Base-by-base conservation (phyloP, 2,329 filamentous ascomycete genomes). In the Massarina eburnea region DNA sequence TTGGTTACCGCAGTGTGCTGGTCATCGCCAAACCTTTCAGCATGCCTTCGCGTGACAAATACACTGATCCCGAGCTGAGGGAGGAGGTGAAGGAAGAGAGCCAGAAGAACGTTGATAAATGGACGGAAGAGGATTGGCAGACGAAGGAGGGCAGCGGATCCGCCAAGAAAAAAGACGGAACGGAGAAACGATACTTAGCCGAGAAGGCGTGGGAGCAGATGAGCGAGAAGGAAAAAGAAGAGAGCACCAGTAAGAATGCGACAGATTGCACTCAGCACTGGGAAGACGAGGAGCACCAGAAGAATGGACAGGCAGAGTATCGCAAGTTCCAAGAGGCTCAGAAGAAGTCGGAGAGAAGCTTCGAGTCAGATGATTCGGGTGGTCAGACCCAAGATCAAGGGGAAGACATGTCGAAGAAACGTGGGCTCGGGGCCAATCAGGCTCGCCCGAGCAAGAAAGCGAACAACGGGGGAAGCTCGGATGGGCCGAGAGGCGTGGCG, bases 61-160 rank as follows among this genome's bases (percentile, higher is more conserved):
- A 77, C 51, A 74, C 68, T 30, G 71, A 76, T 45, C 74, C 74
- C 1, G 57, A 76, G 43, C 68, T 77, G 10, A 67, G 73, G 18
- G 70, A n/a, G n/a, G n/a, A n/a, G n/a, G n/a, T n/a, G n/a, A 76
- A 71, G 34, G 70, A 74, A 47, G 62, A 74, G 19, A 68, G 67
- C 4, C 73, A 76, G 42, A 70, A 74, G 56, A 61, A 75, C 38
- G 62, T 78, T 1, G 65, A 68, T 5, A 65, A 76, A 15, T 78
- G 76, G 75, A 66, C 61, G 0, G 62, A 76, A n/a, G 75, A 77
- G 43, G 71, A 77, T 4, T 77, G 74, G 73, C 73, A 77, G 62
- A 77, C 73, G 0, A 77, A 76, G 46, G 74, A 77, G 37, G 74
- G 74, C 1, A 67, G 63, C 6, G 74, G 69, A 0, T 60, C 69